Conservation (phyloP, 768 basidiomycete species). For the Lyophyllum semitale region DNA sequence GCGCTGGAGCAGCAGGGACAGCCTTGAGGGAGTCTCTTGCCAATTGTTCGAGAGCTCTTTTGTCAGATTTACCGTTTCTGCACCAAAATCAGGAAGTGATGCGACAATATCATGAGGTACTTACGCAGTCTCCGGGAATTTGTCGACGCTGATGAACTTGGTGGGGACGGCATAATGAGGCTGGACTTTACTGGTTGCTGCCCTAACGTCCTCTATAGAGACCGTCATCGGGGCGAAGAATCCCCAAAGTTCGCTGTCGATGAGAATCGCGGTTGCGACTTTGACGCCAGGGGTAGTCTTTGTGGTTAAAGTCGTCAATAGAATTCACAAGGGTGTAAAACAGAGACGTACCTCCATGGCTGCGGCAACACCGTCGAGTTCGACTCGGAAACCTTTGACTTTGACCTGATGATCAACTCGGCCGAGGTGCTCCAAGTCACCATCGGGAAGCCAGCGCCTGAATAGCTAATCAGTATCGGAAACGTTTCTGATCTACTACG, state of each 20-base stretch:
- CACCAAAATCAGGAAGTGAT: background rate
- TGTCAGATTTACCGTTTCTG: constrained; percentile 55
- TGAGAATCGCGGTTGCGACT: constrained; percentile 51
- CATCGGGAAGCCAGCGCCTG: constrained; percentile 51
- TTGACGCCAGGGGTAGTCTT: constrained; percentile 25
- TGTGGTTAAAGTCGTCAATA: background rate
- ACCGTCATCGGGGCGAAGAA: constrained; percentile 47
- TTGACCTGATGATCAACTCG: constrained; percentile 65
- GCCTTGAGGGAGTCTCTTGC: constrained; percentile 25
- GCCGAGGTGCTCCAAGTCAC: constrained; percentile 58
- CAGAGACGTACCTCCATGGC: constrained; percentile 51
- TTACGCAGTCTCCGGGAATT: constrained; percentile 55
- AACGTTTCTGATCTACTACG: background rate
- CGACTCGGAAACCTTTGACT: constrained; percentile 65
- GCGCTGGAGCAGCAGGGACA: background rate
- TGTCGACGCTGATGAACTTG: constrained; percentile 40
- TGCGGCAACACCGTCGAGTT: constrained; percentile 59
- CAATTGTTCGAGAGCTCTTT: constrained; percentile 41
- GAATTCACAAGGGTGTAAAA: no score
- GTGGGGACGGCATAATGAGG: constrained; percentile 63
- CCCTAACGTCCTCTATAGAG: constrained; percentile 38
- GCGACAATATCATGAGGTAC: constrained; percentile 13
- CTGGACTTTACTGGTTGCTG: constrained; percentile 47
- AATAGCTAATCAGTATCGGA: constrained; percentile 2
- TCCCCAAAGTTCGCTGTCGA: constrained; percentile 57